Evolutionary conservation across 352 stramenopile species (phyloP), one percentile per base, ranked within the genome.

Genomic region (Halophytophthora batemanensis): DNA sequence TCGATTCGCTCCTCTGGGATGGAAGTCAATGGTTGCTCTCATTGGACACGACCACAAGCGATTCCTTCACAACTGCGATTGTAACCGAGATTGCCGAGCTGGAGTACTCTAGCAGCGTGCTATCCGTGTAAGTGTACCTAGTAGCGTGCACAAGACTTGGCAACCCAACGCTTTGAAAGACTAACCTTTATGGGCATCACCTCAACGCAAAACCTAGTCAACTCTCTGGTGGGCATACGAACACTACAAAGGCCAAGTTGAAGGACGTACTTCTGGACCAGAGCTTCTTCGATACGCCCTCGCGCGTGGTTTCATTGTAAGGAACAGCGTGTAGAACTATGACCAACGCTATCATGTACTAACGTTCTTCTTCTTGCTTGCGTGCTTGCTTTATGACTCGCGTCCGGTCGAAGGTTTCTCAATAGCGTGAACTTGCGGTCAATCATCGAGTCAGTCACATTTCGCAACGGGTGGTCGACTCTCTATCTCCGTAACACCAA

Each of bases 231-330:
- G 29, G 62, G 0, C 47, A 52, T 1, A 71, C 49, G 7, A 45
- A 56, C 15, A 69, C 57, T 3, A 37, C 47, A 11, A 83, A 83
- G 45, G 56, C 41, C 28, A 45, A 59, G 3, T 54, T 86, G 17
- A 74, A 82, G 64, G 65, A 83, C 19, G 56, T 87, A 13, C 36
- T 43, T 15, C 50, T 85, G 15, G 76, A 86, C 45, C 59, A 76
- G 49, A 66, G 39, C 0, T 82, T 90, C 51, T 84, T 90, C 44
- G 50, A 66, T 39, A 85, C 70, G 8, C 74, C 71, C 11, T 48
- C 44, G 12, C 11, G 28, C 12, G 50, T 65, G 5, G 42, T 53
- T n/a, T n/a, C n/a, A n/a, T n/a, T n/a, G n/a, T n/a, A n/a, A n/a
- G n/a, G n/a, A n/a, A n/a, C n/a, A n/a, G n/a, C n/a, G n/a, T n/a